Evolutionary conservation across 345 rosid genomes (phyloP), one percentile per base, ranked within the genome.

Genomic region (Raphanus raphanistrum): DNA sequence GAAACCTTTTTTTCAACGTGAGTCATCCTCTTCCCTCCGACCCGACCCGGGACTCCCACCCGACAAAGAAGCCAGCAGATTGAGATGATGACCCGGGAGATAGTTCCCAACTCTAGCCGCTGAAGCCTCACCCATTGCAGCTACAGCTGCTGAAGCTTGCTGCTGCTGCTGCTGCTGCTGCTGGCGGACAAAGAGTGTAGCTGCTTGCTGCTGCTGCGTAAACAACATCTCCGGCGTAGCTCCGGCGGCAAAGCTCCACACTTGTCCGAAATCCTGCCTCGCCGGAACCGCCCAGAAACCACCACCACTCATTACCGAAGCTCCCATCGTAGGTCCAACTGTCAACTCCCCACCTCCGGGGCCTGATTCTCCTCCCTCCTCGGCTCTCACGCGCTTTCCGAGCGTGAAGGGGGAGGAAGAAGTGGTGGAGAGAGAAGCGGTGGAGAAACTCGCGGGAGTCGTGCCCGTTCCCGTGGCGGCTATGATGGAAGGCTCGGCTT

Each of bases 121-220:
- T 59, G 97, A 95, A 28, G 98, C 97, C 79, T 96, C 99, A 21
- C 99, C 98, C 78, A 95, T 88, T 2, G 92, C 90, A 21, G 74
- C 83, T 0, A 65, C 82, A 1, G 70, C 72, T 0, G 6, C 52
- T 0, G 81, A 57, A 66, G 68, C 81, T 43, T 67, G 55, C 12
- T 41, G 48, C 2, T 41, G 73, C 4, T 66, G 72, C 16, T 72
- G 80, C 1, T 67, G 82, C 12, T 84, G 89, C 76, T 88, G 98
- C 48, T 74, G 73, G 12, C 84, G 64, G 35, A 79, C 74, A 61
- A 76, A 82, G 54, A 85, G 76, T n/a, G 86, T 68, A 43, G 83
- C 68, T 11, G 82, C 59, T 75, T 75, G 87, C 79, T 71, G 55
- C 52, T 45, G 82, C 75, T 71, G 82, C 55, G 90, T 89, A 70